phyloP scores from a whole-genome alignment of 805 yeast species.

The Blastobotrys terrestris region DNA sequence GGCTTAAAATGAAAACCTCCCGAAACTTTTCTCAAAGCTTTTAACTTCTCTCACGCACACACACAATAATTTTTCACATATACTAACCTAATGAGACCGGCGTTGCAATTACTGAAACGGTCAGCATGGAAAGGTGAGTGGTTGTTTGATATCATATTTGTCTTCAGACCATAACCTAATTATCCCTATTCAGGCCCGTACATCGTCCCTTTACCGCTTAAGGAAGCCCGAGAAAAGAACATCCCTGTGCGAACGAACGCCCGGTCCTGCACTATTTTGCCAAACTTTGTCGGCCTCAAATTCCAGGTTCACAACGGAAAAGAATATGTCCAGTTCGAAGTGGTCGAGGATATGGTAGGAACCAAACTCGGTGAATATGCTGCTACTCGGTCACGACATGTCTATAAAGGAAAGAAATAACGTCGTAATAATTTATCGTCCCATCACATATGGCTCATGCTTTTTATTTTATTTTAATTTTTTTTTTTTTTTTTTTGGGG shows the following conservation, averaged over 20 bases:
- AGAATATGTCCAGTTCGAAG: constrained; percentile 80
- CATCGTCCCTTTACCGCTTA: constrained; percentile 90
- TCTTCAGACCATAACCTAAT: not conserved
- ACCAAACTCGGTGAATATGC: constrained; percentile 93
- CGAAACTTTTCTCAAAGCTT: no score
- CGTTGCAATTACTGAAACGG: constrained; percentile 31
- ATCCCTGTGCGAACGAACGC: constrained; percentile 95
- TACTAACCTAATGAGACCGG: constrained; percentile 28
- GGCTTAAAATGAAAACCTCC: no score
- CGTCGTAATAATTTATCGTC: not conserved
- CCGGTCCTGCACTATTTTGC: constrained; percentile 87
- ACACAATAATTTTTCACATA: no score
- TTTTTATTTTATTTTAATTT: constrained; percentile 1
- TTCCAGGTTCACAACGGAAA: constrained; percentile 96
- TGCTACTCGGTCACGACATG: constrained; percentile 83
- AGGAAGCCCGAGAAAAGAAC: constrained; percentile 71
- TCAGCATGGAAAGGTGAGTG: constrained; percentile 39
- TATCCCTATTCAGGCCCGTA: constrained; percentile 61
- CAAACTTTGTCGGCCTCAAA: constrained; percentile 90
- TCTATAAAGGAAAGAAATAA: constrained; percentile 45
- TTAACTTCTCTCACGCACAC: no score
- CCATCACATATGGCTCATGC: not conserved
- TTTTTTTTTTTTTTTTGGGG: not conserved
- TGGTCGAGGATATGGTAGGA: constrained; percentile 96
- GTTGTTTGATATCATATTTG: not conserved